Evolutionary conservation across 495 filamentous ascomycete species (phyloP).

Genomic region (Penicillium desertorum): DNA sequence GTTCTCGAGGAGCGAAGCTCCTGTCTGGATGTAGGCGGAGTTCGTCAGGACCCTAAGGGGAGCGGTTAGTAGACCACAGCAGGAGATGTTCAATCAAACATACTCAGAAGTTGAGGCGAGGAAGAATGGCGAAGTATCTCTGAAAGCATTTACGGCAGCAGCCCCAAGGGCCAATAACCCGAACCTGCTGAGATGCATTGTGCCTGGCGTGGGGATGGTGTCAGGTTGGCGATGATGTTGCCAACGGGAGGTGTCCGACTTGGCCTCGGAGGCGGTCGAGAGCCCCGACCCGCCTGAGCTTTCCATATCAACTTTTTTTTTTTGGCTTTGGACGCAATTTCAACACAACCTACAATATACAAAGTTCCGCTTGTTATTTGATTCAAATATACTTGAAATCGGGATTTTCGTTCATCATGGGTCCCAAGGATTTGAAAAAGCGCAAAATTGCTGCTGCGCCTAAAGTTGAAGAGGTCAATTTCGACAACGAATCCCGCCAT

Average conservation of each 20-base stretch:
- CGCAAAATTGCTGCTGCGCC: constrained; percentile 53
- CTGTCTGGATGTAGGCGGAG: constrained; percentile 45
- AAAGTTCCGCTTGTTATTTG: constrained; percentile 4
- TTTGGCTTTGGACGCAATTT: constrained; percentile 6
- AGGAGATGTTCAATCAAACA: constrained; percentile 29
- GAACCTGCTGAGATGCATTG: constrained; percentile 62
- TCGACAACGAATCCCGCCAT: constrained; percentile 71
- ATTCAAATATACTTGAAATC: neutral
- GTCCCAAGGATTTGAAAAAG: constrained; percentile 53
- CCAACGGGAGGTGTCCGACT: constrained; percentile 30
- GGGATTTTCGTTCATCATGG: constrained; percentile 25
- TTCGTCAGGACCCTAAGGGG: constrained; percentile 43
- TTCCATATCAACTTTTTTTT: constrained; percentile 29
- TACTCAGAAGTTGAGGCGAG: constrained; percentile 79
- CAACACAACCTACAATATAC: constrained; percentile 7
- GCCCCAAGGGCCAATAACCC: constrained; percentile 61
- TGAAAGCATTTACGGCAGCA: constrained; percentile 66
- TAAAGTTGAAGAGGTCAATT: constrained; percentile 73
- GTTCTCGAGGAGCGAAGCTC: constrained; percentile 38
- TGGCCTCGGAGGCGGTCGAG: constrained; percentile 37
- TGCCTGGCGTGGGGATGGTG: constrained; percentile 31
- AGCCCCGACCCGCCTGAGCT: constrained; percentile 29
- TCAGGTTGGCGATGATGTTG: constrained; percentile 26
- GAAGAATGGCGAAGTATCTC: constrained; percentile 83
- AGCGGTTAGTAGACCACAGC: constrained; percentile 33